phyloP scores from a whole-genome alignment of 2,329 filamentous ascomycete species.

The Phaeomoniella chlamydospora region DNA sequence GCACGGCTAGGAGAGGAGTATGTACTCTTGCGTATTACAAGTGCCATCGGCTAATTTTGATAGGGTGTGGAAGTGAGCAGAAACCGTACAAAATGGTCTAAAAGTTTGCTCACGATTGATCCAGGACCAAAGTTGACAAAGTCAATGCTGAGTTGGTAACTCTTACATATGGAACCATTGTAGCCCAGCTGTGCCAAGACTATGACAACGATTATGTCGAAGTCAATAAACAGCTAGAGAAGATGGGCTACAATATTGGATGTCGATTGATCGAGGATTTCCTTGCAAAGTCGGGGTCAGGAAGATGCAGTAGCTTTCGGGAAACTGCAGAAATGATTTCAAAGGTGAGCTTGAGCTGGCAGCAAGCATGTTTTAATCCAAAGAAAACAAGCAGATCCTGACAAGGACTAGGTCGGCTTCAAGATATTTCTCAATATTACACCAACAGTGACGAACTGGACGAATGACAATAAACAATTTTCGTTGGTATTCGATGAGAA shows the following conservation, averaged over 20 bases:
- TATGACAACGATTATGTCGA: conserved; percentile 87
- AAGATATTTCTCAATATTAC: conserved; percentile 98
- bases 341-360: conserved; percentile 43
- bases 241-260: conserved; percentile 99
- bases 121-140: conserved; percentile 86
- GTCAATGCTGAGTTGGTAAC: conserved; percentile 96
- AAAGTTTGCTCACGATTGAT: not conserved
- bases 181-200: conserved; percentile 91
- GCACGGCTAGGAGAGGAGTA: conserved; percentile 63
- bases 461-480: conserved; percentile 89
- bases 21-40: too few relatives aligned
- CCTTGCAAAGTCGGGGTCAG: conserved; percentile 83
- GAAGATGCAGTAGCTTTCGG: conserved; percentile 79
- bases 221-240: conserved; percentile 95
- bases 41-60: too few relatives aligned
- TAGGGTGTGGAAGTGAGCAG: conserved; percentile 84
- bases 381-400: too few relatives aligned
- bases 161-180: conserved; percentile 93
- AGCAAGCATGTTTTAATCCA: too few relatives aligned
- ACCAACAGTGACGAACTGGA: conserved; percentile 88
- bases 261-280: conserved; percentile 94
- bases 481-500: conserved; percentile 95
- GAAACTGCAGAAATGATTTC: conserved; percentile 96
- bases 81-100: not conserved
- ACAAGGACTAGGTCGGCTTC: conserved; percentile 65